Base-by-base conservation (phyloP, 1,139 yeast genomes). In the Protomyces lactucae-debilis region DNA sequence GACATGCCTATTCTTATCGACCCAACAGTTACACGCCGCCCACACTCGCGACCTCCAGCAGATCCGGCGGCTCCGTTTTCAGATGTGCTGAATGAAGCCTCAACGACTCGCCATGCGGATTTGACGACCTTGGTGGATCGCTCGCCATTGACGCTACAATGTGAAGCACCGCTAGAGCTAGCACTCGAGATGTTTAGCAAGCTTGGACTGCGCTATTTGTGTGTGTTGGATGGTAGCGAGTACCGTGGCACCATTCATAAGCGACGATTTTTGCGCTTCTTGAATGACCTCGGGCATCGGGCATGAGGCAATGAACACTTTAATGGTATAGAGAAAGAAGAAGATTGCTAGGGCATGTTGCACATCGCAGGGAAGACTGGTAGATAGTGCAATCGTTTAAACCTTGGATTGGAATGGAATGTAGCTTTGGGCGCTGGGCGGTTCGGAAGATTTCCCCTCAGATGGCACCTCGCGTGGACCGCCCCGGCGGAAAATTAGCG, bases 131-230 rank as follows among this genome's bases (percentile, higher is more conserved):
- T 63, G 21, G 37, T 53, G 14, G 66, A 48, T 51, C 37, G 28
- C 46, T 55, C 66, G 23, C 66, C 66, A 21, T 60, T 64, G 60
- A 39, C 61, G n/a, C 55, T 64, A 14, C 61, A 55, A 53, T 53
- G 60, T 16, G 60, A 64, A 9, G 65, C 66, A n/a, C 66, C 66
- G 5, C 46, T 64, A 14, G 66, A 53, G 36, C 52, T 64, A 23
- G 66, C 60, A n/a, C 63, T 52, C 59, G 66, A 64, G 45, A 61
- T 64, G 66, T 64, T 64, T 25, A 46, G 60, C n/a, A 64, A 64
- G 54, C 56, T 64, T 23, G 66, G 66, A 18, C 37, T 64, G 6
- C 60, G 65, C 32, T 64, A 64, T 35, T 37, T 64, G 36, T 63
- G 65, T 23, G 60, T 64, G 14, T 39, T 57, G 54, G 66, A 64